Evolutionary conservation across 2,329 filamentous ascomycete genomes (phyloP), one percentile per base, ranked within the genome.

Genomic region (Exserohilum turcica): DNA sequence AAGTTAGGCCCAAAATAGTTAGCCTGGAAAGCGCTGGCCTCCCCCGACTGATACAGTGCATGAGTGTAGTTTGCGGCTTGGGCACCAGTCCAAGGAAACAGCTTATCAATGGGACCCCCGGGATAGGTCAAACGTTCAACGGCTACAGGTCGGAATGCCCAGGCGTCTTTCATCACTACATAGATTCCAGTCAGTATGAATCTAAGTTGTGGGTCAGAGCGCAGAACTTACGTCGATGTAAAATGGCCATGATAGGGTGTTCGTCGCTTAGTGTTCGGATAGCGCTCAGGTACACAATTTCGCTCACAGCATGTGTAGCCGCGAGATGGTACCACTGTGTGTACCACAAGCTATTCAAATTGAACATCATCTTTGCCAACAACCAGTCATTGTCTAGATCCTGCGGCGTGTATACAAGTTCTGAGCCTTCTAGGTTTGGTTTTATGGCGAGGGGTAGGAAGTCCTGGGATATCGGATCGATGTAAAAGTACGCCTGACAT

Each of bases 361-460:
- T 80, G 61, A 79, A 80, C 59, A 79, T 72, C 37, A 81, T 77
- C 67, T 82, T 82, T 7, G 80, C 80, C 5, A 82, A 64, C 6
- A 80, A 63, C 80, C 80, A 82, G 64, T 83, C 79, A 15, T 75
- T 72, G 3, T 62, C 19, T 0, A 57, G 46, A 52, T 82, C 80
- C 0, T 71, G 60, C 2, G 79, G 79, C 2, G 80, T 82, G 63
- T 82, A 82, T 6, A 76, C 69, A 29, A 80, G 60, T 53, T 76
- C 69, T 2, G 60, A 65, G 13, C 74, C 74, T 28, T 36, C 31
- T 13, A 70, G 67, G 52, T 80, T 79, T 16, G 79, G 77, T 53
- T 76, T 75, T 57, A 82, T 79, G 3, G 79, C 79, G 16, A 82
- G 66, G 3, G 80, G 80, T 5, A 82, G 64, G 53, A 81, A 80